These are phyloP conservation scores for Salix caprea DNA, from an alignment of 345 rosid genomes.

Conservation along the genomic window DNA sequence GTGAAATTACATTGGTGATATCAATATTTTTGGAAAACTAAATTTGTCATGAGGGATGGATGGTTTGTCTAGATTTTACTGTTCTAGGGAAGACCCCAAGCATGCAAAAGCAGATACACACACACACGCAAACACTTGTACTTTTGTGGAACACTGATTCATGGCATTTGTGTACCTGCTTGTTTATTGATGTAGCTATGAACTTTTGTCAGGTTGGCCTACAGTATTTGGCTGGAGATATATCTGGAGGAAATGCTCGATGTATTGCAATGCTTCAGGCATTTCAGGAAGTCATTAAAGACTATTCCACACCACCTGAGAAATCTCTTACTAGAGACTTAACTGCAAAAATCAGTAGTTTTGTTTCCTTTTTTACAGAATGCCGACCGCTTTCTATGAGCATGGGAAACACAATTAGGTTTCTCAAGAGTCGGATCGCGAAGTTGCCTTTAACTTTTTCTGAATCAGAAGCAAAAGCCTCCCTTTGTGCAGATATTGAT, in stretches of 20 bases:
- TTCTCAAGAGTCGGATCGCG: constrained; percentile 63
- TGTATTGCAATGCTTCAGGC: constrained; percentile 96
- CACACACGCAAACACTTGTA: neutral
- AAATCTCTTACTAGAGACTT: constrained; percentile 73
- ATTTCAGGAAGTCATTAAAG: constrained; percentile 69
- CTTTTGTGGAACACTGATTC: neutral
- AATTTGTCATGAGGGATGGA: neutral
- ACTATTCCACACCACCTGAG: constrained; percentile 69
- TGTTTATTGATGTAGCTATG: constrained; percentile 5
- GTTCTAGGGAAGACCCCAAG: neutral
- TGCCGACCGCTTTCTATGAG: constrained; percentile 91
- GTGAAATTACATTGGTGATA: neutral
- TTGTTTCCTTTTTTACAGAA: constrained; percentile 77
- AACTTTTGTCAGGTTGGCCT: constrained; percentile 70
- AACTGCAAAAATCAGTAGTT: constrained; percentile 71
- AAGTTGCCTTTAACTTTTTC: constrained; percentile 59
- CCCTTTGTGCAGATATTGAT: constrained; percentile 69
- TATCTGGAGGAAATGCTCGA: constrained; percentile 86
- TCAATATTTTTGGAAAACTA: neutral
- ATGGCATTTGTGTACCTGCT: constrained; percentile 6
- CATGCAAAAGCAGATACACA: too few species aligned
- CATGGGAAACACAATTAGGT: constrained; percentile 90
- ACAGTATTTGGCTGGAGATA: constrained; percentile 77
- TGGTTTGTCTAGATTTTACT: neutral
- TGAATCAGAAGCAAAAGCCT: constrained; percentile 76